Percentiles rank a stretch among this genome's conserved stretches.
Evolutionary conservation across 2,329 filamentous ascomycete species (phyloP).

Genomic region (Amauroascus verrucosus): DNA sequence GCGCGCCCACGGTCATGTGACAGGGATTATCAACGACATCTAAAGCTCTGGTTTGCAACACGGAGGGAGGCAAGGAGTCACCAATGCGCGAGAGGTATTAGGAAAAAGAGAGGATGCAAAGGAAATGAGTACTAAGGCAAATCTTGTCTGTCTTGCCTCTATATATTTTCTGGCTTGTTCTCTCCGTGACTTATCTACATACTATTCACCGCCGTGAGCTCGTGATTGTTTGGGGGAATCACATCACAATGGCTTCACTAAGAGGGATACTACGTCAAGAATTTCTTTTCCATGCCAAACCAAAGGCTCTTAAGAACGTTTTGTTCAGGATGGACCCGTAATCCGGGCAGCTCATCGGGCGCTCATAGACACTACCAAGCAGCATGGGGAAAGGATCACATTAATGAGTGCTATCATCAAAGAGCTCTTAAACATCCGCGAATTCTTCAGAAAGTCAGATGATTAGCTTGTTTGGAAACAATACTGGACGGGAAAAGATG

Average conservation of each 20-base stretch:
- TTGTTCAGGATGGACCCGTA: neutral
- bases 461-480: neutral
- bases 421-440: neutral
- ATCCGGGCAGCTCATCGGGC: neutral
- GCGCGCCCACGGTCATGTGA: neutral
- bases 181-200: neutral
- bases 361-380: neutral
- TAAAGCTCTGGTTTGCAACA: slow-evolving; percentile 8
- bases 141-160: neutral
- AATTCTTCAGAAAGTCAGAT: neutral
- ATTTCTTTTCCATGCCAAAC: neutral
- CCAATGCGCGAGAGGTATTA: too few relatives aligned
- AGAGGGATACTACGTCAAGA: neutral
- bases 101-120: neutral
- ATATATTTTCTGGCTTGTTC: neutral
- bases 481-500: neutral
- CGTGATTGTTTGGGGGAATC: too few relatives aligned
- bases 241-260: neutral
- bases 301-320: neutral
- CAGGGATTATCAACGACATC: slow-evolving; percentile 7
- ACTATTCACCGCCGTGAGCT: too few relatives aligned
- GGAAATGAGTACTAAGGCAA: neutral
- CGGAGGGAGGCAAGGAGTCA: neutral
- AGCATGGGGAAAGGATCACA: neutral
- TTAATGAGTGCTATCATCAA: neutral